Evolutionary conservation across 2,329 filamentous ascomycete species (phyloP), one percentile per base, ranked within the genome.

Genomic region (Penicillium concentricum): DNA sequence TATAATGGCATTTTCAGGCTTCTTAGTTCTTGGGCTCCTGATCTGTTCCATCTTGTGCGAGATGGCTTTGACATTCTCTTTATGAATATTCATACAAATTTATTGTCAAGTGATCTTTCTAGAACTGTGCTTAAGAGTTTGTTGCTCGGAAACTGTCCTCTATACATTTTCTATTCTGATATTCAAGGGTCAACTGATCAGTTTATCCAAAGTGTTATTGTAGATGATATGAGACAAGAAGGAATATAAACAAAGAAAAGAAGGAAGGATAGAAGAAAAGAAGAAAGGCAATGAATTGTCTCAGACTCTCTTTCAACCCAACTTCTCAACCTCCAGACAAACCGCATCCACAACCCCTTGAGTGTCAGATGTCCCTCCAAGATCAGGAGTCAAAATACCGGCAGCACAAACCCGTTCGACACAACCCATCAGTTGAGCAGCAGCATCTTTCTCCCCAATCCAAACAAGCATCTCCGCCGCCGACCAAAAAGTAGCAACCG

Each of bases 401-500:
- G 74, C 67, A 2, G 80, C 80, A 8, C 81, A 83, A 13, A 87
- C 84, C 54, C 81, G 81, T 68, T 87, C 85, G 10, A 87, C 79
- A 22, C 81, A 81, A 45, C 80, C 75, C 75, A 88, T 82, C 24
- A 88, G 69, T 34, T 74, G 72, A 43, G 81, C 79, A 0, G 84
- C 84, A 0, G 83, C 84, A 20, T 80, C 76, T 28, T 81, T 78
- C 57, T 85, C 74, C 0, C 85, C 85, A 15, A 88, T 66, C 80
- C 85, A 87, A 46, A 80, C 71, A 6, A 88, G 76, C 83, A 90
- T 84, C 77, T 88, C 87, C 5, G 86, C 84, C 0, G 83, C 85
- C 0, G 85, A 86, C 87, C 86, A 89, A 66, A 88, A 86, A 15
- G 85, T 86, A 2, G 82, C 86, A 0, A 88, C 78, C 0, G 85